phyloP scores from a whole-genome alignment of 805 yeast species.

The Lachancea fermentati region DNA sequence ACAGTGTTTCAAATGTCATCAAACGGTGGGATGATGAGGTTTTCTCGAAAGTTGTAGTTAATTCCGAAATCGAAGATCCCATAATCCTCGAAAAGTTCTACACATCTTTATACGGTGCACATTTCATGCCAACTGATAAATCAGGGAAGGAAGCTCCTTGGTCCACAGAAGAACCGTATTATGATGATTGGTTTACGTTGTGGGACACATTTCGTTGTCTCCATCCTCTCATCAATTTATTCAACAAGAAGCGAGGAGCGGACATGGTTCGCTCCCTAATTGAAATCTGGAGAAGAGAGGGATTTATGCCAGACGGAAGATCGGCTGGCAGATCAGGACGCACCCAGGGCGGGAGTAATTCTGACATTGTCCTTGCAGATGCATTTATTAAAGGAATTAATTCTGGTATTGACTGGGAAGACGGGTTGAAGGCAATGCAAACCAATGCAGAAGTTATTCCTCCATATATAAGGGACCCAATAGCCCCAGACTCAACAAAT shows the following conservation, averaged over 20 bases:
- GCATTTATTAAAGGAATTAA: conserved; percentile 30
- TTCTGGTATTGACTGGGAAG: conserved; percentile 27
- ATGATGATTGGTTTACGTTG: conserved; percentile 36
- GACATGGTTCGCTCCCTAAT: conserved; percentile 30
- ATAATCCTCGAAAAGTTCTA: conserved; percentile 16
- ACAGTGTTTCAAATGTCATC: conserved; percentile 5
- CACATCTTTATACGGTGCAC: conserved; percentile 30
- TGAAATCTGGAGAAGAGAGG: conserved; percentile 31
- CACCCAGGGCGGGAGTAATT: conserved; percentile 36
- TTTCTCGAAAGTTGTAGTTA: conserved; percentile 22
- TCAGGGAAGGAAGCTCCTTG: conserved; percentile 21
- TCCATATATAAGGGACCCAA: conserved; percentile 26
- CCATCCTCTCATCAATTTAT: conserved; percentile 31
- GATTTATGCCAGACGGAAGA: conserved; percentile 36
- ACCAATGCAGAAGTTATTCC: conserved; percentile 35
- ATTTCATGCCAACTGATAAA: conserved; percentile 31
- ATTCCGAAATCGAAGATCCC: conserved; percentile 16
- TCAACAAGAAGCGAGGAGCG: conserved; percentile 26
- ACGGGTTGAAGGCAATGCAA: conserved; percentile 32
- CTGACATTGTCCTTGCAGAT: conserved; percentile 36
- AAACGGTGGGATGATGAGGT: conserved; percentile 21
- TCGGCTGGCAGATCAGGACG: conserved; percentile 35
- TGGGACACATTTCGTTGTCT: conserved; percentile 37
- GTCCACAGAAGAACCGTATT: conserved; percentile 22
- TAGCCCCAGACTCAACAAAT: conserved; percentile 30